Conservation (phyloP, 345 rosid genomes). For the Populus nigra region DNA sequence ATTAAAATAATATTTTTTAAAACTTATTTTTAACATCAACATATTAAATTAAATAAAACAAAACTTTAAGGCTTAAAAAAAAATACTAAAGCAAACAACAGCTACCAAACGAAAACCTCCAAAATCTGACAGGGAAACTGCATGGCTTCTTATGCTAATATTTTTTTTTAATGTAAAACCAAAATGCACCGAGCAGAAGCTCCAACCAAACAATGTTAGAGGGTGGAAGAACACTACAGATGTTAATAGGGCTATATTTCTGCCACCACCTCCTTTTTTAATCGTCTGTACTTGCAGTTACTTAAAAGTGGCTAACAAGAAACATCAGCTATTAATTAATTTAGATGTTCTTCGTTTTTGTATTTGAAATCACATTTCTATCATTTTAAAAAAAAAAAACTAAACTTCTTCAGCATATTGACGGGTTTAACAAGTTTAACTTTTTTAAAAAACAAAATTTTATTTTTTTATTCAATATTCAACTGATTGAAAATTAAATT, state of each 20-base stretch:
- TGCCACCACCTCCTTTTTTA: not conserved
- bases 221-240: not conserved
- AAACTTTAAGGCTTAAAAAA: too few relatives aligned
- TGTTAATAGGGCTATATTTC: not conserved
- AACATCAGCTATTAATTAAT: not conserved
- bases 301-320: not conserved
- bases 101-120: not conserved
- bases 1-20: too few relatives aligned
- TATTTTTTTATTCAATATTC: too few relatives aligned
- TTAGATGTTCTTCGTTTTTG: too few relatives aligned
- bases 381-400: too few relatives aligned
- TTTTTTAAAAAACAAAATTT: too few relatives aligned
- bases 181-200: not conserved
- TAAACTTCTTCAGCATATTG: too few relatives aligned
- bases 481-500: rapidly evolving
- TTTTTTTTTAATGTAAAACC: not conserved
- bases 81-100: not conserved
- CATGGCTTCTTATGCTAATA: not conserved
- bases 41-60: too few relatives aligned
- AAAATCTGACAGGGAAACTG: not conserved
- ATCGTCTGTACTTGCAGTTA: not conserved
- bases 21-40: too few relatives aligned
- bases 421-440: too few relatives aligned
- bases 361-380: too few relatives aligned
- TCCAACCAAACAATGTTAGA: not conserved